Conservation (phyloP, 305 asterid genomes). For the Fraxinus nigra region DNA sequence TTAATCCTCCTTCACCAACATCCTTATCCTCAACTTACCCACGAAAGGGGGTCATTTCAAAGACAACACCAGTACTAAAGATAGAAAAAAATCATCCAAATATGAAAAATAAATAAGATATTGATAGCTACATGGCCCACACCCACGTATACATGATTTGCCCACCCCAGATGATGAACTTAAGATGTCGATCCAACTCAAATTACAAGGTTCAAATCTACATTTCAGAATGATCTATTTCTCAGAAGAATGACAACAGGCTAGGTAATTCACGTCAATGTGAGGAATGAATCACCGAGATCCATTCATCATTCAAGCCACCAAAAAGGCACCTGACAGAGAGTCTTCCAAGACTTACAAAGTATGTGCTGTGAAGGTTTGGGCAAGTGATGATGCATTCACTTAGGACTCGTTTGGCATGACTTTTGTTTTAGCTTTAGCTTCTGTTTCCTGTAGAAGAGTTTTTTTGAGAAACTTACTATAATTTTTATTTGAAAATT, state of each 20-base stretch:
- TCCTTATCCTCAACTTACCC: not conserved
- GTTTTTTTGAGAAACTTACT: too few species aligned
- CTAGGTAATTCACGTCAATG: not conserved
- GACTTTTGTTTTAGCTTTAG: not conserved
- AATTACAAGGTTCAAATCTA: not conserved
- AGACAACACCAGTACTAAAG: not conserved
- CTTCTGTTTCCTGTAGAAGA: not conserved
- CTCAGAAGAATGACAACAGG: not conserved
- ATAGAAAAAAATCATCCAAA: not conserved
- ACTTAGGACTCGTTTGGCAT: not conserved
- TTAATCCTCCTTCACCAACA: not conserved
- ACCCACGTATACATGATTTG: not conserved
- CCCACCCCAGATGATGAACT: not conserved
- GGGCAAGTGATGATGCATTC: not conserved
- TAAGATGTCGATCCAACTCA: not conserved
- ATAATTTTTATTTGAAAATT: not conserved
- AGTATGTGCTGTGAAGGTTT: not conserved
- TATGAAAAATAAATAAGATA: not conserved
- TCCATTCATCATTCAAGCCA: not conserved
- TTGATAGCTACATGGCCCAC: not conserved
- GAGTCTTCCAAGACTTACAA: not conserved
- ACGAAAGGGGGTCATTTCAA: not conserved
- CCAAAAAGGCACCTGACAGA: not conserved
- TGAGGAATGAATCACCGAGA: not conserved
- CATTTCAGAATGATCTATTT: not conserved